phyloP scores from a whole-genome alignment of 2,329 filamentous ascomycete genomes.

The Colletotrichum navitas region DNA sequence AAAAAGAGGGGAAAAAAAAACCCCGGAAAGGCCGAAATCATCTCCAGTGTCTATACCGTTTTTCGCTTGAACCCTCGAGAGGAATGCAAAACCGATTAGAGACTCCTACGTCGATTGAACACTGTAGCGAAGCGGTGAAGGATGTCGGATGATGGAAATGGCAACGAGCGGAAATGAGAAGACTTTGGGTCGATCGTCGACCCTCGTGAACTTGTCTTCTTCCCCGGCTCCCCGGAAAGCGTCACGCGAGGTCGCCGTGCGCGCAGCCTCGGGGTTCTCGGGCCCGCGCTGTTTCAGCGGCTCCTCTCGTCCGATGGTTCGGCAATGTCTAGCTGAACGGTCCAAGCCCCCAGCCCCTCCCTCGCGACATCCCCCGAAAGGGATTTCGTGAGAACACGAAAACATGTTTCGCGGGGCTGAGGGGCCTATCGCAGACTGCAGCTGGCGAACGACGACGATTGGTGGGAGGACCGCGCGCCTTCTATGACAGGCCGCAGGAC shows the following conservation, averaged over 20 bases:
- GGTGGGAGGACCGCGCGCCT: neutral
- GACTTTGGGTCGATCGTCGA: neutral
- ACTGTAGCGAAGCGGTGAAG: constrained; percentile 15
- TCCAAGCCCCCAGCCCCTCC: neutral
- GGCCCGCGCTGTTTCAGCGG: constrained; percentile 36
- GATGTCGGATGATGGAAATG: neutral
- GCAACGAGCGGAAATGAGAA: neutral
- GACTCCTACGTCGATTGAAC: constrained; percentile 26
- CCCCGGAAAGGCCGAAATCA: neutral
- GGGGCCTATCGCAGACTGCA: neutral
- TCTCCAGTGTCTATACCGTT: constrained; percentile 16
- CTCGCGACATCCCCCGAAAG: neutral
- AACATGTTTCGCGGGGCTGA: neutral
- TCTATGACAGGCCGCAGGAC: constrained; percentile 69
- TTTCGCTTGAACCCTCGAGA: constrained; percentile 1
- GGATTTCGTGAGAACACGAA: constrained; percentile 11
- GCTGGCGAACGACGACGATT: neutral
- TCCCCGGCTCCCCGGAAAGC: neutral
- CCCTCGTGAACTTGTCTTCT: neutral
- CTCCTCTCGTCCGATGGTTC: constrained; percentile 20
- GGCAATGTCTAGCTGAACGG: constrained; percentile 4
- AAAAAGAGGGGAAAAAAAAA: neutral
- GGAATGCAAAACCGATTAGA: constrained; percentile 14
- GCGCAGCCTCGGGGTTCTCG: constrained; percentile 19
- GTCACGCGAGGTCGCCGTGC: neutral